Evolutionary conservation across 2,329 filamentous ascomycete species (phyloP), one percentile per base, ranked within the genome.

Genomic region (Monosporascus sp.): DNA sequence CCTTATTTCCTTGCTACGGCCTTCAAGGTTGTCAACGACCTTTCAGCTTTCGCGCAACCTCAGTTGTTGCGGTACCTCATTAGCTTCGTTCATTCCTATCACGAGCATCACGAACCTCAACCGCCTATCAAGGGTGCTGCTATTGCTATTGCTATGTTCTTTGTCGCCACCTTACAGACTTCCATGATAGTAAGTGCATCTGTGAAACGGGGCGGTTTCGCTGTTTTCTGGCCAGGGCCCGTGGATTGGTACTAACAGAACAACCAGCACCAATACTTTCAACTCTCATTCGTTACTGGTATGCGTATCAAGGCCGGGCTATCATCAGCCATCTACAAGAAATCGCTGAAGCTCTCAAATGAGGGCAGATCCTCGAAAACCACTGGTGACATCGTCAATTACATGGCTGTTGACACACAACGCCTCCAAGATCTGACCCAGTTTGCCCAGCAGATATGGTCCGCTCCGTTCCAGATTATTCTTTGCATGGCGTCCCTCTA

Each of bases 391-490:
- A 97, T 99, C 65, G 94, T 99, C 68, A 99, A 99, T 68, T 94
- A 96, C 72, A 99, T 99, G 93, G 94, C 95, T 46, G 93, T 99
- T 9, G 94, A 99, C 68, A 93, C 93, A 15, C 94, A 99, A 71
- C 87, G 95, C 59, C 80, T 99, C 18, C 89, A 97, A 65, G 94
- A 99, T 71, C 76, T 99, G 53, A 90, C 93, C 2, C 95, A 99
- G 66, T 99, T 94, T 68, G 91, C 90, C 18, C 92, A 96, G 67
- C 93, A 97, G 69, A 75, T 96, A 11, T 97, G 94, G 91, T 97
- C 92, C 44, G 93, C 95, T 3, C 94, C 94, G 3, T 96, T 97
- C 72, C 95, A 99, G 70, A 99, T 99, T 65, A 79, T 84, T 35
- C 83, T 99, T 39, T 99, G 95, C 75, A 96, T 99, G 91, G 70